Conservation (phyloP, 352 stramenopile species). For the Blastocystis sp. region DNA sequence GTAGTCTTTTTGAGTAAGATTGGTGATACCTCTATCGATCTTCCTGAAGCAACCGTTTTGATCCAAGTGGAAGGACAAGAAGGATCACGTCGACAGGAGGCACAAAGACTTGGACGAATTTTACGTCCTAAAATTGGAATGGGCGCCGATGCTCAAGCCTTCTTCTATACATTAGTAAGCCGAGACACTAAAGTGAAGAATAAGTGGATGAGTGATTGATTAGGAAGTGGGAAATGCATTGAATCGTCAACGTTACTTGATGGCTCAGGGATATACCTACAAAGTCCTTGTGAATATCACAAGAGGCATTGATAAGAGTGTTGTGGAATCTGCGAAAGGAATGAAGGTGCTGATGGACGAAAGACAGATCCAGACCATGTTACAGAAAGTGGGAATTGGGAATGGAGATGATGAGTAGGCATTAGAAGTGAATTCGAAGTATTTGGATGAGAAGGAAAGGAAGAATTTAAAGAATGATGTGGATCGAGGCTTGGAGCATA, state of each 20-base stretch:
- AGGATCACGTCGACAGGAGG: constrained; percentile 95
- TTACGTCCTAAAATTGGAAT: constrained; percentile 91
- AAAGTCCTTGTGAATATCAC: constrained; percentile 86
- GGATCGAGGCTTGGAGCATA: background rate
- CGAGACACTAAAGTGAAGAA: constrained; percentile 87
- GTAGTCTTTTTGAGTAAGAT: constrained; percentile 88
- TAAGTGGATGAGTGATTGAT: background rate
- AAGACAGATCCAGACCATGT: background rate
- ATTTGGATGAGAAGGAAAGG: constrained; percentile 26
- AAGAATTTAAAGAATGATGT: constrained; percentile 1
- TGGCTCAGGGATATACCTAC: constrained; percentile 99
- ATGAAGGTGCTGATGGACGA: constrained; percentile 4
- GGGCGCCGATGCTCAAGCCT: constrained; percentile 95
- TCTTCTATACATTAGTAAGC: constrained; percentile 99
- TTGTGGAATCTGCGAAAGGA: background rate
- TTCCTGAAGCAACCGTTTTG: constrained; percentile 98
- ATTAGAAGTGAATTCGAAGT: background rate
- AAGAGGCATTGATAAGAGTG: constrained; percentile 43
- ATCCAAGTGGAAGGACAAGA: constrained; percentile 98
- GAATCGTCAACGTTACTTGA: constrained; percentile 97
- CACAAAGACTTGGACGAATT: constrained; percentile 97
- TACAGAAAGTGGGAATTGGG: background rate
- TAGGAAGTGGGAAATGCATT: constrained; percentile 98
- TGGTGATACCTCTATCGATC: constrained; percentile 97
- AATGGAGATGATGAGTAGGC: background rate